Evolutionary conservation across 83 land plant genomes (phyloP), one percentile per base, ranked within the genome.

Genomic region (Isoetes engelmannii): DNA sequence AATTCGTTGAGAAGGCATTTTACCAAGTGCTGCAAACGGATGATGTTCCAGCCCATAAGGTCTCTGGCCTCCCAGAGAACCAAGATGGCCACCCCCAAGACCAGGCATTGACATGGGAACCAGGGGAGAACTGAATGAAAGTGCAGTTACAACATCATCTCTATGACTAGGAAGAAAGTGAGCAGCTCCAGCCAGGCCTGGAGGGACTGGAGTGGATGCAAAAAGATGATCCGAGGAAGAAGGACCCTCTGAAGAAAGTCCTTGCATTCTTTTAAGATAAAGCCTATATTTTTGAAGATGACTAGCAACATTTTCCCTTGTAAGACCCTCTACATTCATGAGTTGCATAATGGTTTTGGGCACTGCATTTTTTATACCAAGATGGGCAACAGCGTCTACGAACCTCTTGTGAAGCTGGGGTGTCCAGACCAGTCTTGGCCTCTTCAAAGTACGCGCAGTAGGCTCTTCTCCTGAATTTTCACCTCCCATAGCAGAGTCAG

Each of bases 351-450:
- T 68, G 56, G 66, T 68, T 65, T 68, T 68, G 13, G 70, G 70
- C 67, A 68, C 89, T 4, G 87, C 87, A 61, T 87, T 82, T 70
- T 87, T 84, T 58, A 87, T 87, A 48, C 87, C 90, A 63, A 87
- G 65, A 19, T 87, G 90, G 0, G 90, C 90, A 44, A 86, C 90
- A 4, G 87, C 90, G 63, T 86, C 90, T 13, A 86, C 90, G 44
- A 86, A 86, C 7, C 87, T 44, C 76, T 86, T 86, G 66, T 86
- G 89, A 17, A 86, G 86, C 75, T 86, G 89, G 0, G 89, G 89
- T 4, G 90, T 86, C 90, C 90, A 86, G 44, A 86, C 90, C 21
- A 86, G 81, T 4, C 87, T 76, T n/a, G 90, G 90, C 59, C 87
- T 81, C 73, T 86, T 86, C 43, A 86, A 81, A 5, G 90, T 86